Evolutionary conservation across 257 asterid genomes (phyloP), one percentile per base, ranked within the genome.

Genomic region (Jacaranda mimosifolia): DNA sequence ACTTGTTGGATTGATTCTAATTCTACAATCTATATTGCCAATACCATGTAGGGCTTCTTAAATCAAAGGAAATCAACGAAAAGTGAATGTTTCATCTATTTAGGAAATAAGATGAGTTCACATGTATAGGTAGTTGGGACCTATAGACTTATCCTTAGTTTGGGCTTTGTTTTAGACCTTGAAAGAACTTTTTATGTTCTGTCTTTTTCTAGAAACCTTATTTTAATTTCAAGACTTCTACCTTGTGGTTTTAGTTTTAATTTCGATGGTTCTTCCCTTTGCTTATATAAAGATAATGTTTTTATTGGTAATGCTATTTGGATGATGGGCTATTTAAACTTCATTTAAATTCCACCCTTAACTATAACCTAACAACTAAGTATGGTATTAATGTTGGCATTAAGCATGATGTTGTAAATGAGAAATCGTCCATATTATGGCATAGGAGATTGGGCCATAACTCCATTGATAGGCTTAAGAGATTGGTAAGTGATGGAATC

Each of bases 1-100:
- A 63, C 64, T 14, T 75, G 10, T 32, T 56, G 63, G 32, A 56
- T 56, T 56, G 26, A 17, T 56, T 56, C 32, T 56, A 56, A 32
- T 18, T 18, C 6, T 17, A 56, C 63, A 17, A 56, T 51, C 56
- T 4, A 51, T 14, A 12, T 12, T 51, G 13, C 56, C 4, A 14
- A 51, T 14, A 51, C n/a, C 63, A 4, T 56, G 36, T 1, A 56
- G 8, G 12, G 35, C 9, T 7, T 8, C 2, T 10, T 3, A 45
- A 45, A 45, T 10, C 51, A 6, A 45, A 45, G 51, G 51, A 45
- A 45, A 10, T 13, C 13, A 45, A 3, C 8, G 12, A 38, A 26
- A 69, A 74, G 12, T 60, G 78, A 62, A 0, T 63, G 45, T 26
- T 42, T 4, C 42, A 45, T 60, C 12, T 74, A 74, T 49, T 74